These are phyloP conservation scores for Rhizophagus clarus DNA, from an alignment of 192 early-diverging fungal genomes.

Conservation along the genomic window DNA sequence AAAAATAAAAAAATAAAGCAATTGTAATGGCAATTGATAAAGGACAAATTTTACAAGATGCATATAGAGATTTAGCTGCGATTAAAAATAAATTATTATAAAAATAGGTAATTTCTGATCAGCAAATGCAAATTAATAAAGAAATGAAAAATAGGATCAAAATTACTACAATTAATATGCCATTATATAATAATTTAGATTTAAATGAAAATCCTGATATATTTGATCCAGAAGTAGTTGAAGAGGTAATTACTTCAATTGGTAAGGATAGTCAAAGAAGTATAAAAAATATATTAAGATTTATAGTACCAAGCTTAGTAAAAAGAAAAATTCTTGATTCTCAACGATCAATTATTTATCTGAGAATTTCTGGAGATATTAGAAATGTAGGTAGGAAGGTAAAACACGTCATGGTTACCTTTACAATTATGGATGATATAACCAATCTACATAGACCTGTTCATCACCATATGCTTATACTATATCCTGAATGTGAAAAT, in stretches of 20 bases:
- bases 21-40: no score
- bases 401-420: slow-evolving; percentile 3
- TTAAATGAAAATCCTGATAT: not conserved
- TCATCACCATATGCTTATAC: not conserved
- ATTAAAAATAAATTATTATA: no score
- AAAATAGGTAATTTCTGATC: no score
- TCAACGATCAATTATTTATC: not conserved
- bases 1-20: no score
- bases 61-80: no score
- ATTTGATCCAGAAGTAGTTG: not conserved
- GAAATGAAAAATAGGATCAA: no score
- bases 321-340: not conserved
- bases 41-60: no score
- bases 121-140: no score
- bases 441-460: not conserved
- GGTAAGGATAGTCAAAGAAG: not conserved
- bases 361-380: not conserved
- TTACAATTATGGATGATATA: not conserved
- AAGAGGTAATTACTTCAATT: not conserved
- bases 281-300: not conserved
- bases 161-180: no score
- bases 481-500: not conserved
- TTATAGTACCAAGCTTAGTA: not conserved
- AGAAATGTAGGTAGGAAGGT: not conserved
- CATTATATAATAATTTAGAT: no score